Conservation (phyloP, 257 asterid species). For the Lycium ferocissimum region DNA sequence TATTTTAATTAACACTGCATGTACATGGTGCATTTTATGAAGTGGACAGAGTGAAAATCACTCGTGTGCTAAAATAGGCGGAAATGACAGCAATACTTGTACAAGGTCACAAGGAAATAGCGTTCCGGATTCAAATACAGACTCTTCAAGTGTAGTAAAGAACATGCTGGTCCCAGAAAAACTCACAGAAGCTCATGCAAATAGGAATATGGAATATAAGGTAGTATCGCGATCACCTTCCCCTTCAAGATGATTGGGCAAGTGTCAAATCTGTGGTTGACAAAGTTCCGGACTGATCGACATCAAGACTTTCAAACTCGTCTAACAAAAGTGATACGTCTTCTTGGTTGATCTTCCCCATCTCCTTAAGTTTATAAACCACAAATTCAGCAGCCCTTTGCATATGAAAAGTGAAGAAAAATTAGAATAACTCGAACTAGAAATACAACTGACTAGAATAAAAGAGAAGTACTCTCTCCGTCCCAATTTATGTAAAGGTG, state of each 20-base stretch:
- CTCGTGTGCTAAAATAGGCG: not conserved
- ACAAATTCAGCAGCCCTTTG: constrained; percentile 80
- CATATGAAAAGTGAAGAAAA: constrained; percentile 21
- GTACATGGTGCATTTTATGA: not conserved
- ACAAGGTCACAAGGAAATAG: not conserved
- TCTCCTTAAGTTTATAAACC: constrained; percentile 78
- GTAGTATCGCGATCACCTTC: constrained; percentile 30
- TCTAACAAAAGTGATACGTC: constrained; percentile 64
- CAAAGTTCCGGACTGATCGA: constrained; percentile 94
- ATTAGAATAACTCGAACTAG: not conserved
- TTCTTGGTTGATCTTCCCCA: constrained; percentile 87
- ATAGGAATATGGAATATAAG: not conserved
- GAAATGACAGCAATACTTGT: not conserved
- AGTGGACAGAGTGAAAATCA: not conserved
- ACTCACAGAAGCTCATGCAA: not conserved
- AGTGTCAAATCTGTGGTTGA: constrained; percentile 65
- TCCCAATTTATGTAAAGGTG: too few relatives aligned
- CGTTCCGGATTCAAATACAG: not conserved
- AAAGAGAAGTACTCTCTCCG: not conserved
- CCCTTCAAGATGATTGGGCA: constrained; percentile 54
- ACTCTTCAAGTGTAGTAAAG: not conserved
- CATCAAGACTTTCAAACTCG: constrained; percentile 76
- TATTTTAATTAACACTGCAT: not conserved
- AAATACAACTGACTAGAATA: not conserved
- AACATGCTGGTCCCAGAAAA: not conserved